Conservation (phyloP, 768 basidiomycete species). For the Trametes villosa region DNA sequence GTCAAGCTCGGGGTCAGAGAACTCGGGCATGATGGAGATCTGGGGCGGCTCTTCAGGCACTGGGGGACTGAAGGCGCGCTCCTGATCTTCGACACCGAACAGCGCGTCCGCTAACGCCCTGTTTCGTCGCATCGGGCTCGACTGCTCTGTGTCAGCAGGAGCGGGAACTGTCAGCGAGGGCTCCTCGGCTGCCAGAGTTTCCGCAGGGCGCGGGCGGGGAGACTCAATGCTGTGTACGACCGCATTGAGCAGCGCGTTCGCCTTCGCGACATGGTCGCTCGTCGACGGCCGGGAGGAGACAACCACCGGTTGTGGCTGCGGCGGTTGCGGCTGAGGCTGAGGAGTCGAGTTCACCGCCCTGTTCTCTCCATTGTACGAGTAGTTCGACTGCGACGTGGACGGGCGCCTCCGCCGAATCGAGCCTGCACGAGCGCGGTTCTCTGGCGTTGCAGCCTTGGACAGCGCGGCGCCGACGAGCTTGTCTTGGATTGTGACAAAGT, state of each 20-base stretch:
- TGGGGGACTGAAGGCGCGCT: constrained; percentile 23
- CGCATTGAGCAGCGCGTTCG: constrained; percentile 69
- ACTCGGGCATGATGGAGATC: constrained; percentile 21
- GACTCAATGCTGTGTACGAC: constrained; percentile 58
- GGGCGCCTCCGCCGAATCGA: constrained; percentile 78
- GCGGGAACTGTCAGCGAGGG: constrained; percentile 38
- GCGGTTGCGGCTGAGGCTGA: constrained; percentile 44
- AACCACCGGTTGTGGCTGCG: constrained; percentile 38
- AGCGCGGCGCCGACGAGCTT: constrained; percentile 69
- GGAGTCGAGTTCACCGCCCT: constrained; percentile 61
- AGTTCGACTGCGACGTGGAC: constrained; percentile 83
- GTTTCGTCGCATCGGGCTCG: constrained; percentile 60
- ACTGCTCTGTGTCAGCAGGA: constrained; percentile 38
- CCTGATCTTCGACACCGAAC: constrained; percentile 57
- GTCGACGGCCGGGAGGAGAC: constrained; percentile 31
- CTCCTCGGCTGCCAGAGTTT: constrained; percentile 8
- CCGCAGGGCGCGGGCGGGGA: constrained; percentile 28
- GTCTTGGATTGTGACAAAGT: constrained; percentile 76
- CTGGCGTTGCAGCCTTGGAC: constrained; percentile 58
- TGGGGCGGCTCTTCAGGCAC: constrained; percentile 35
- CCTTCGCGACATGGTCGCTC: constrained; percentile 59
- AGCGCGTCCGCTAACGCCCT: constrained; percentile 78
- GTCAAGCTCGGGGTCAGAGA: constrained; percentile 12
- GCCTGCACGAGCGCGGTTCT: constrained; percentile 63
- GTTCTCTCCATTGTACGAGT: constrained; percentile 57